Percentiles rank a stretch among this genome's conserved stretches.
Conservation (phyloP, 106 monocot species). For the Allium cepa region DNA sequence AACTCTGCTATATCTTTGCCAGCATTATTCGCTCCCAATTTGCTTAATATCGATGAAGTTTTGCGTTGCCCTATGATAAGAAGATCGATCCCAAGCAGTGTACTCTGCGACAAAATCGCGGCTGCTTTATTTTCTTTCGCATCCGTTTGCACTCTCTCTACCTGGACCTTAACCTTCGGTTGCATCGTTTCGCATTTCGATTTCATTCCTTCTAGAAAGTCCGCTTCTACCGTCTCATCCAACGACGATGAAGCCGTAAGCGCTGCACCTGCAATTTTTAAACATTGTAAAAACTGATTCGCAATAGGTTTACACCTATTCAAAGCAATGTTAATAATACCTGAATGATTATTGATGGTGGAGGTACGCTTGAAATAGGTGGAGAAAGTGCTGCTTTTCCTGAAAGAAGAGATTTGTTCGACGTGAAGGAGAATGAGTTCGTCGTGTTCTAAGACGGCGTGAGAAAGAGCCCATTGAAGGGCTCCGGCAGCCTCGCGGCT, state of each 20-base stretch:
- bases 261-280: background rate
- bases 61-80: slow-evolving; percentile 1
- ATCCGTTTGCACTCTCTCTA: slow-evolving; percentile 27
- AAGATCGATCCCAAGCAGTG: background rate
- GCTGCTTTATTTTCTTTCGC: slow-evolving; percentile 3
- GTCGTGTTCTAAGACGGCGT: slow-evolving; percentile 63
- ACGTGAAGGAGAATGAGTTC: slow-evolving; percentile 70
- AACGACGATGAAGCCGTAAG: background rate
- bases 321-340: background rate
- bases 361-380: slow-evolving; percentile 18
- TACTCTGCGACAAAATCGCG: background rate
- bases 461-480: slow-evolving; percentile 74
- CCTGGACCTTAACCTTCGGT: slow-evolving; percentile 47
- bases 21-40: slow-evolving; percentile 32
- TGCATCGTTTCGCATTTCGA: slow-evolving; percentile 35
- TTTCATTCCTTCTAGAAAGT: slow-evolving; percentile 64
- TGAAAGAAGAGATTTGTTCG: slow-evolving; percentile 11
- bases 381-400: slow-evolving; percentile 14
- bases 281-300: background rate
- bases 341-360: background rate
- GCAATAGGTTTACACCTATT: background rate
- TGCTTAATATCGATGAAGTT: slow-evolving; percentile 7
- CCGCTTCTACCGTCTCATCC: slow-evolving; percentile 5
- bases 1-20: slow-evolving; percentile 57
- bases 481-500: slow-evolving; percentile 67